Percentiles rank a stretch among this genome's conserved stretches.
phyloP scores from a whole-genome alignment of 805 yeast genomes.

The Clavispora carvajalis region DNA sequence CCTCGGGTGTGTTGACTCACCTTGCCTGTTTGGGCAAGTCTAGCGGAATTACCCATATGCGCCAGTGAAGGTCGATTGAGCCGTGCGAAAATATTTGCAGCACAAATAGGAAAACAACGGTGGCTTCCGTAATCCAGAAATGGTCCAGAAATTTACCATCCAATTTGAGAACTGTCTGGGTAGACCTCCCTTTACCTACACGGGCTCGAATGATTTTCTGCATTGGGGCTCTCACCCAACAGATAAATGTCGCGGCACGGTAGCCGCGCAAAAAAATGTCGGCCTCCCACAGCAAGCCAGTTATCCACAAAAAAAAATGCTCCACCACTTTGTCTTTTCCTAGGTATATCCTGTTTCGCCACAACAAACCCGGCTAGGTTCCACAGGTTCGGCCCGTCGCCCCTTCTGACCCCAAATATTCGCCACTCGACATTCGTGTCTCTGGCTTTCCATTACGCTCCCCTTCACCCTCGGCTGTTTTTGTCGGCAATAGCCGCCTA shows the following conservation, averaged over 20 bases:
- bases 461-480: not conserved
- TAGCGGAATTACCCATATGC: too few species aligned
- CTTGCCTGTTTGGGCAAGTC: too few species aligned
- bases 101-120: too few species aligned
- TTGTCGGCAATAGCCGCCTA: not conserved
- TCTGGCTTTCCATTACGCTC: not conserved
- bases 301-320: slow-evolving; percentile 2
- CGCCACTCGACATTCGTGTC: not conserved
- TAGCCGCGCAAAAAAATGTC: slow-evolving; percentile 1
- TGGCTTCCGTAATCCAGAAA: too few species aligned
- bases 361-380: not conserved
- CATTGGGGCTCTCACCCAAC: not conserved
- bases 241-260: slow-evolving; percentile 1
- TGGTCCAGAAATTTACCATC: too few species aligned
- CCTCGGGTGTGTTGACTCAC: too few species aligned
- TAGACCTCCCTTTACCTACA: too few species aligned
- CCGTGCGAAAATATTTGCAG: too few species aligned
- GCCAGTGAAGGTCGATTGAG: too few species aligned
- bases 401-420: not conserved
- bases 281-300: slow-evolving; percentile 1
- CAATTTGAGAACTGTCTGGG: too few species aligned
- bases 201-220: not conserved
- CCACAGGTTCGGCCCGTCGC: not conserved
- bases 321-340: not conserved
- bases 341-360: not conserved